A percentile compares a stretch with the other conserved stretches of the same genome.
These are phyloP conservation scores for Fragaria ananassa DNA, from an alignment of 306 rosid species.

Conservation along the genomic window DNA sequence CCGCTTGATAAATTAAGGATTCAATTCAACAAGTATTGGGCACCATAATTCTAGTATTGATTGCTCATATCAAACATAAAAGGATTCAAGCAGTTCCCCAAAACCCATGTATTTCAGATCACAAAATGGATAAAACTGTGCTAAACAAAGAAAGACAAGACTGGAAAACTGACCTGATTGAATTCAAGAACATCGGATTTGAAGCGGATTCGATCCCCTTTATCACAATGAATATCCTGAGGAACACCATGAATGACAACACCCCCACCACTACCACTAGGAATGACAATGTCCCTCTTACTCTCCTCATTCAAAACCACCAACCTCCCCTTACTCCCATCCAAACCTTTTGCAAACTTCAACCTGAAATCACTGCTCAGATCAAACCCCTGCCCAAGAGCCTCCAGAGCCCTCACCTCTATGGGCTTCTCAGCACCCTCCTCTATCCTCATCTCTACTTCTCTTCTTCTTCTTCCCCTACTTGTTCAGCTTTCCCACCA, in stretches of 20 bases:
- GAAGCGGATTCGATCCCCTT: slow-evolving; percentile 92
- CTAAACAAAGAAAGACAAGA: neutral
- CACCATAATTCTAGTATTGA: neutral
- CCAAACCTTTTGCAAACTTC: slow-evolving; percentile 68
- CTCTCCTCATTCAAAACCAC: slow-evolving; percentile 64
- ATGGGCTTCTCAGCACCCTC: slow-evolving; percentile 32
- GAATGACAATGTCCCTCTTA: slow-evolving; percentile 71
- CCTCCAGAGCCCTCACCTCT: slow-evolving; percentile 64
- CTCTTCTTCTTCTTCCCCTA: neutral
- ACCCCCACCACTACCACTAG: slow-evolving; percentile 49
- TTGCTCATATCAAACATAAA: neutral
- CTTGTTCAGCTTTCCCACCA: neutral
- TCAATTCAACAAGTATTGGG: neutral
- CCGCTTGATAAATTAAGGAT: neutral
- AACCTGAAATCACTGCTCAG: slow-evolving; percentile 76
- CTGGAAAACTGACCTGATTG: slow-evolving; percentile 50
- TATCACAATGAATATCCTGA: slow-evolving; percentile 77
- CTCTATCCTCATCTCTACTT: slow-evolving; percentile 30
- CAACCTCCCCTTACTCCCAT: slow-evolving; percentile 43
- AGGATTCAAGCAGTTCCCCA: neutral
- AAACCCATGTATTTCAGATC: neutral
- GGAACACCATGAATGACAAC: slow-evolving; percentile 59
- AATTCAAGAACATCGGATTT: slow-evolving; percentile 87
- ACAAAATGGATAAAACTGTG: neutral
- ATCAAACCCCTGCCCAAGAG: slow-evolving; percentile 88